Conservation (phyloP, 352 stramenopile species). For the Globisporangium alternatum region DNA sequence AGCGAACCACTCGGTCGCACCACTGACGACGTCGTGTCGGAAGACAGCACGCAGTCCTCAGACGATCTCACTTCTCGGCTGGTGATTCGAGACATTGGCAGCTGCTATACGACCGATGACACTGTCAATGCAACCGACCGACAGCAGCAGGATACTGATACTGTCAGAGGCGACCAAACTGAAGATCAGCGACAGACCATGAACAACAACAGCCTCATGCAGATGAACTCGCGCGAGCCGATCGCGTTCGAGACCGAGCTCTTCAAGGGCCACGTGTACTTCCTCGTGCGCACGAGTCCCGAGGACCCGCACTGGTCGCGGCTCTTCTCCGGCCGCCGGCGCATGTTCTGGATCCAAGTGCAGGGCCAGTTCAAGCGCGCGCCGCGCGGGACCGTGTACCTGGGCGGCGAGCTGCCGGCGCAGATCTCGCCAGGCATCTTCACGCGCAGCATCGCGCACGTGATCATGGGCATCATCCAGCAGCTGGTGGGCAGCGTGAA, state of each 20-base stretch:
- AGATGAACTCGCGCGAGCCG: slow-evolving; percentile 58
- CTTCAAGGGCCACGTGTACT: slow-evolving; percentile 73
- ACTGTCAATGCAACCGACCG: neutral
- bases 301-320: slow-evolving; percentile 44
- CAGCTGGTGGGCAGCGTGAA: slow-evolving; percentile 59
- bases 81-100: slow-evolving; percentile 41
- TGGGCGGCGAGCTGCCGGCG: slow-evolving; percentile 70
- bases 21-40: neutral
- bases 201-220: slow-evolving; percentile 17
- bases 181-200: neutral
- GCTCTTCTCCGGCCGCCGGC: slow-evolving; percentile 61
- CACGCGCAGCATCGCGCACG: slow-evolving; percentile 67
- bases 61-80: slow-evolving; percentile 21
- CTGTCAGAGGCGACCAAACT: neutral
- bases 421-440: slow-evolving; percentile 68
- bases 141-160: neutral
- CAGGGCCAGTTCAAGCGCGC: slow-evolving; percentile 77
- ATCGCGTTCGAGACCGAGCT: slow-evolving; percentile 87
- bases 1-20: neutral
- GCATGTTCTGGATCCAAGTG: slow-evolving; percentile 88
- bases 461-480: slow-evolving; percentile 78
- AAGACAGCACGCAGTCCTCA: neutral
- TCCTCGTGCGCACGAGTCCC: slow-evolving; percentile 76
- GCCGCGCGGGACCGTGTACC: slow-evolving; percentile 52
- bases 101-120: neutral